Conservation (phyloP, 495 filamentous ascomycete species). For the Aspergillus bertholletiae region DNA sequence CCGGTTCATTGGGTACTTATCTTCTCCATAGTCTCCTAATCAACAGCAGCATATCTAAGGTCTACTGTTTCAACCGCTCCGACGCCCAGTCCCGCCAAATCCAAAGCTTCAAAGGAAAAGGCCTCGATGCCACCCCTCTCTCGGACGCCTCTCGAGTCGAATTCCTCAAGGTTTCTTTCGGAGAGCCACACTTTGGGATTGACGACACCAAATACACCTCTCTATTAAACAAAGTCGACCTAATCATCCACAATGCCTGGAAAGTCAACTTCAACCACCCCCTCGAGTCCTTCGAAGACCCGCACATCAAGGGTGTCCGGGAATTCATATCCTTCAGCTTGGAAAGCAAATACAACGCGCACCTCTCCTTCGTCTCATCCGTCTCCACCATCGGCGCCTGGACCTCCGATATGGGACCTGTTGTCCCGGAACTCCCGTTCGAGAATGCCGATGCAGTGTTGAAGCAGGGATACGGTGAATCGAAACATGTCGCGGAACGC, state of each 20-base stretch:
- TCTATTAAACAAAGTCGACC: slow-evolving; percentile 36
- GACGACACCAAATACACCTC: slow-evolving; percentile 27
- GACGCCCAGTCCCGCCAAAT: slow-evolving; percentile 14
- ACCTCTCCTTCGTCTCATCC: slow-evolving; percentile 54
- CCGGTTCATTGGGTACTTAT: slow-evolving; percentile 57
- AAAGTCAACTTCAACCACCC: slow-evolving; percentile 59
- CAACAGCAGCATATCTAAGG: slow-evolving; percentile 31
- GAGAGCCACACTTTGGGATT: slow-evolving; percentile 43
- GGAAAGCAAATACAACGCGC: slow-evolving; percentile 34
- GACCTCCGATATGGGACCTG: slow-evolving; percentile 21
- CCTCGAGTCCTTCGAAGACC: slow-evolving; percentile 51
- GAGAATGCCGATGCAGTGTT: slow-evolving; percentile 32
- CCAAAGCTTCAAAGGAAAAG: slow-evolving; percentile 10
- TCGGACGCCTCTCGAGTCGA: slow-evolving; percentile 20
- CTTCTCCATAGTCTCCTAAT: slow-evolving; percentile 45
- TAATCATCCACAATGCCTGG: slow-evolving; percentile 62
- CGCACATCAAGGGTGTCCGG: slow-evolving; percentile 47
- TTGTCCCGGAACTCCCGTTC: slow-evolving; percentile 43
- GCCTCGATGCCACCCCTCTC: neutral
- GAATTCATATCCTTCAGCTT: slow-evolving; percentile 46
- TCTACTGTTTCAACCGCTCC: slow-evolving; percentile 55
- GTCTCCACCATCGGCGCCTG: slow-evolving; percentile 40
- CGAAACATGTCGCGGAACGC: slow-evolving; percentile 51
- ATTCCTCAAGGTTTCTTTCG: slow-evolving; percentile 50
- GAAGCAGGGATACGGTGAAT: slow-evolving; percentile 48